Base-by-base conservation (phyloP, 2,329 filamentous ascomycete species). In the Penicillium sp. region DNA sequence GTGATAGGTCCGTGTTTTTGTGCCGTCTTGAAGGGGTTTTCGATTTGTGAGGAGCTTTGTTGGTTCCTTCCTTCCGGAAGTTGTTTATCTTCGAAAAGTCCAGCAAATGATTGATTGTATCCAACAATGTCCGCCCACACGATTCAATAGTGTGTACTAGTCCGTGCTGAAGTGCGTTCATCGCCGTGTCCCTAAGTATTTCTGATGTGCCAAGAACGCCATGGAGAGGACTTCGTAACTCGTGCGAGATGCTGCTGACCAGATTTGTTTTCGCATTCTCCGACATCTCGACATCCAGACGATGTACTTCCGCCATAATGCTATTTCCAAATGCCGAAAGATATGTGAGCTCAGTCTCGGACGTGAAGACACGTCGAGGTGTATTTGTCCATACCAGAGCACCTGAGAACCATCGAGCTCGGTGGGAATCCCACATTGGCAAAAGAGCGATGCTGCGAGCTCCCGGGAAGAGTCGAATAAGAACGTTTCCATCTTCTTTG, bases 111-210 rank as follows among this genome's bases (percentile, higher is more conserved):
- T 77, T 74, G 43, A 80, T 72, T 0, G 75, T 77, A 47, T 78
- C 77, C 1, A 79, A 63, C 0, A 80, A 63, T 0, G 77, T 78
- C 2, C 72, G 69, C 1, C 74, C 77, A 58, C 76, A 80, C 9
- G 67, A 73, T 33, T 73, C 69, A 19, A 79, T 72, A 0, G 75
- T 73, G 37, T 72, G 64, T 1, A 76, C 64, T 54, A 76, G 57
- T 4, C 67, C 66, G 17, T 62, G 62, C 35, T 75, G 73, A 5
- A 65, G 61, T 13, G 67, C 62, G 10, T 64, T 65, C 38, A 69
- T 64, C 2, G 59, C 62, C 1, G 70, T 69, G 37, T 75, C 73
- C 33, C 65, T 60, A 7, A 75, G 59, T 13, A 75, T 60, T 37
- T 76, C 72, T 15, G 69, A 61, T 0, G 65, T 71, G 6, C 71